Base-by-base conservation (phyloP, 768 basidiomycete species). In the Macrolepiota albuminosa region DNA sequence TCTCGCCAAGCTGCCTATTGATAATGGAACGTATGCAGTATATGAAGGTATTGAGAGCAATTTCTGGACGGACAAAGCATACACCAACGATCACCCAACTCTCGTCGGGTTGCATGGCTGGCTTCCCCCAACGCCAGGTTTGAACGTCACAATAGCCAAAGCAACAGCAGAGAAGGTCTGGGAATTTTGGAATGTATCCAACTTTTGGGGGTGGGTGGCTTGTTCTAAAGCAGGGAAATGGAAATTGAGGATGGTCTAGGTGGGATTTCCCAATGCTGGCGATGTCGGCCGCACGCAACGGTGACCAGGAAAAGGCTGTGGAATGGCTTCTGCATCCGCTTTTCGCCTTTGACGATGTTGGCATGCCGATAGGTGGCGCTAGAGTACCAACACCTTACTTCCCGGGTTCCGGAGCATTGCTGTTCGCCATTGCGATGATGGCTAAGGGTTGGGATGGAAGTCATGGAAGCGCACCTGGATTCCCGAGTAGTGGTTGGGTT, bases 241-340 rank as follows among this genome's bases (percentile, higher is more conserved):
- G 6, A n/a, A 42, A 24, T 57, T 57, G 42, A 51, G 34, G 8
- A 31, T 48, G 40, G 7, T 43, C 6, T 33, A 42, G 83, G 39
- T 86, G 84, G 84, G 84, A 85, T 66, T 85, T 84, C 62, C 82
- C 83, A 0, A 81, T 84, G 79, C 77, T 85, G 2, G 84, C 84
- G 0, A 84, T 86, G 81, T 82, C 81, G 2, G 83, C 84, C 11
- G 84, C 83, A 21, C 74, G 84, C 2, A 79, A 79, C 48, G 80
- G 80, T 5, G 72, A 83, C 34, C 66, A 73, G 6, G 76, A 78
- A 42, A 71, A 79, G 63, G 84, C 83, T 0, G 63, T 86, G 6
- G 79, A 82, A 31, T 85, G 81, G 80, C 71, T 84, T 21, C 72
- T 86, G 7, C 71, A 84, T 62, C 81, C 82, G 1, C 66, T 81